These are phyloP conservation scores for Phytopythium helicoides DNA, from an alignment of 352 stramenopile species.

Conservation along the genomic window DNA sequence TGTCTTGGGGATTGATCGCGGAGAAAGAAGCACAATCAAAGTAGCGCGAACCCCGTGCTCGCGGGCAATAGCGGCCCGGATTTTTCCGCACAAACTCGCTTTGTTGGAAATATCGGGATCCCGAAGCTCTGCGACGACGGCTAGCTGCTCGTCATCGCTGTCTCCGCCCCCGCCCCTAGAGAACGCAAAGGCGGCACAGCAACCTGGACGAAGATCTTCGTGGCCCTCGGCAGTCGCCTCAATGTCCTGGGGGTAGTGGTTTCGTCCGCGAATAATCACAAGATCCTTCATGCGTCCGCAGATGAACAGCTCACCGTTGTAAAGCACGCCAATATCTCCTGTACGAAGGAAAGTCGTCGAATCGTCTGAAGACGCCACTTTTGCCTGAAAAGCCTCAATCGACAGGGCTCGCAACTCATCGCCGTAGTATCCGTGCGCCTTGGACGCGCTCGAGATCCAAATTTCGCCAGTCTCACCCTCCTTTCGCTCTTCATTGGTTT, in stretches of 20 bases:
- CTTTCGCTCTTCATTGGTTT: slow-evolving; percentile 38
- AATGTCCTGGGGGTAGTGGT: slow-evolving; percentile 99
- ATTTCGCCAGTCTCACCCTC: slow-evolving; percentile 83
- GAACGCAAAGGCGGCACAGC: slow-evolving; percentile 93
- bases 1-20: slow-evolving; percentile 96
- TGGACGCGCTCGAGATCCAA: slow-evolving; percentile 89
- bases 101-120: slow-evolving; percentile 63
- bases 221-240: slow-evolving; percentile 91
- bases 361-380: slow-evolving; percentile 35
- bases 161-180: slow-evolving; percentile 22
- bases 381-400: slow-evolving; percentile 87
- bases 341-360: slow-evolving; percentile 87
- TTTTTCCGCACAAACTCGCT: slow-evolving; percentile 70
- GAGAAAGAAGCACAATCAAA: slow-evolving; percentile 90
- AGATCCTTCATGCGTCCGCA: slow-evolving; percentile 99
- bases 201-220: slow-evolving; percentile 90
- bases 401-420: slow-evolving; percentile 77
- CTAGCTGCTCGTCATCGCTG: slow-evolving; percentile 66
- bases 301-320: slow-evolving; percentile 96
- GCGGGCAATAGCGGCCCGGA: slow-evolving; percentile 59
- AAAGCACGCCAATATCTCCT: slow-evolving; percentile 97
- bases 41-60: slow-evolving; percentile 88
- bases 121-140: slow-evolving; percentile 76
- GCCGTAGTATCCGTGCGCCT: slow-evolving; percentile 93
- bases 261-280: slow-evolving; percentile 98